These are phyloP conservation scores for Carnegiea gigantea DNA, from an alignment of 179 eudicot genomes.

Conservation along the genomic window DNA sequence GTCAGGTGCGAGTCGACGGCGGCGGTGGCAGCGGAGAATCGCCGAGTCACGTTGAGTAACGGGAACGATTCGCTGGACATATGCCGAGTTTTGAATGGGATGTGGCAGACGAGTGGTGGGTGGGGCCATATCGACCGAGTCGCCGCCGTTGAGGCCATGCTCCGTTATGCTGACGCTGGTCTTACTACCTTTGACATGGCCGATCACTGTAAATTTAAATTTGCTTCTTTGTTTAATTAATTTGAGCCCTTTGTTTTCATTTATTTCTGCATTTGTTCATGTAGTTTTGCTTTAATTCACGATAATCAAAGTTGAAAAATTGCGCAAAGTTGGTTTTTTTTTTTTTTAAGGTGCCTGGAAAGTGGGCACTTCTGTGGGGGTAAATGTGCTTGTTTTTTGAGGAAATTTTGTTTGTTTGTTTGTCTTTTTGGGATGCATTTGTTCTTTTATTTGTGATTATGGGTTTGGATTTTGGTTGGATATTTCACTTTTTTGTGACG, in stretches of 20 bases:
- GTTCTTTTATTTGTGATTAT: neutral
- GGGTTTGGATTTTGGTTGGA: neutral
- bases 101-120: slow-evolving; percentile 99
- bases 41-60: slow-evolving; percentile 45
- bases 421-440: neutral
- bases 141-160: slow-evolving; percentile 92
- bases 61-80: slow-evolving; percentile 69
- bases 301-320: no score
- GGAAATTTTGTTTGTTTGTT: neutral
- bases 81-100: slow-evolving; percentile 83
- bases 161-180: slow-evolving; percentile 75
- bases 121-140: slow-evolving; percentile 90
- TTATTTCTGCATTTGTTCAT: slow-evolving; percentile 2
- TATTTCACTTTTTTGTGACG: neutral
- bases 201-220: slow-evolving; percentile 62
- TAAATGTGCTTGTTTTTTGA: no score
- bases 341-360: no score
- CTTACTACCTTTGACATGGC: slow-evolving; percentile 91
- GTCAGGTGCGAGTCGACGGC: slow-evolving; percentile 37
- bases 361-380: neutral
- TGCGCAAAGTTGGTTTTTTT: no score
- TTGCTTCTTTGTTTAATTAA: neutral
- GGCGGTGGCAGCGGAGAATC: slow-evolving; percentile 33
- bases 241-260: neutral
- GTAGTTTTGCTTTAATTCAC: neutral